Conservation (phyloP, 768 basidiomycete species). For the Naganishia vishniacii region DNA sequence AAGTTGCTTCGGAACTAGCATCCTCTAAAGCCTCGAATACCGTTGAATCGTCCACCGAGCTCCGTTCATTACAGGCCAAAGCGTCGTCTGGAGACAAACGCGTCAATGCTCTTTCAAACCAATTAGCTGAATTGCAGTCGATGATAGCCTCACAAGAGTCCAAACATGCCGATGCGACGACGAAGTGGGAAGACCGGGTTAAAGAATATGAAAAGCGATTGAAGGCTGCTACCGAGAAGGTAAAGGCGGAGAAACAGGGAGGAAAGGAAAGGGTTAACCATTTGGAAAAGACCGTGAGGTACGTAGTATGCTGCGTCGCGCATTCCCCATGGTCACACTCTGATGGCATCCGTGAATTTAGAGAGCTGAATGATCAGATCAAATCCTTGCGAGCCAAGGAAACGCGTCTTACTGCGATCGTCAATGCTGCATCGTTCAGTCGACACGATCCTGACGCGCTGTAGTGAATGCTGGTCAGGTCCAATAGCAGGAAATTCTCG, state of each 20-base stretch:
- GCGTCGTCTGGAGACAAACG: constrained; percentile 80
- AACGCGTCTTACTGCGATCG: constrained; percentile 11
- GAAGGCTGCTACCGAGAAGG: constrained; percentile 78
- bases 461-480: not conserved
- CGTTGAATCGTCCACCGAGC: constrained; percentile 61
- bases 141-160: constrained; percentile 68
- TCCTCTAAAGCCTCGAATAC: constrained; percentile 58
- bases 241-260: constrained; percentile 89
- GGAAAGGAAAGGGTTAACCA: constrained; percentile 65
- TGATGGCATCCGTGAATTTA: not conserved
- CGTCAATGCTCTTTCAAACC: constrained; percentile 77
- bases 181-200: constrained; percentile 91
- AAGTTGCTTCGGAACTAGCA: constrained; percentile 66
- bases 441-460: constrained; percentile 12
- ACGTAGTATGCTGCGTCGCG: constrained; percentile 20
- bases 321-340: not conserved
- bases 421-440: constrained; percentile 10
- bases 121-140: constrained; percentile 76
- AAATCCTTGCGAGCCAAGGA: constrained; percentile 9
- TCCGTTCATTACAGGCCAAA: constrained; percentile 64
- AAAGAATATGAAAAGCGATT: constrained; percentile 80
- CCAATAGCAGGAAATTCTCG: no score
- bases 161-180: constrained; percentile 66
- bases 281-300: constrained; percentile 46
- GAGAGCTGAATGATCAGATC: constrained; percentile 14